Percentiles rank a stretch among this genome's conserved stretches.
Conservation (phyloP, 106 monocot species). For the Xerophyta viscosa region DNA sequence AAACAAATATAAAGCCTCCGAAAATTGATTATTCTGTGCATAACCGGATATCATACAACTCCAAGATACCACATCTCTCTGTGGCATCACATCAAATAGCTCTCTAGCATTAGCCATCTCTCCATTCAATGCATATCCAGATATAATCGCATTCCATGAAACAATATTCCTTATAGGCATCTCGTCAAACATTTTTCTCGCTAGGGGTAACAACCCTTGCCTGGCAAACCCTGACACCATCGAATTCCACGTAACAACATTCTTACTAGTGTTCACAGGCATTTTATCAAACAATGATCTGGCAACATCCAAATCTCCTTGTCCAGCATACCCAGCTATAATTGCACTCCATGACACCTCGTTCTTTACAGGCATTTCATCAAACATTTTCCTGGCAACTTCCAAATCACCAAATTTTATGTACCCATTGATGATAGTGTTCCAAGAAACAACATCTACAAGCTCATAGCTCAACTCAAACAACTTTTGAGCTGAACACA, state of each 20-base stretch:
- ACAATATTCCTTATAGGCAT: slow-evolving; percentile 56
- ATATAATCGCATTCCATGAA: slow-evolving; percentile 82
- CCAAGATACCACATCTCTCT: slow-evolving; percentile 82
- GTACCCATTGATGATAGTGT: slow-evolving; percentile 60
- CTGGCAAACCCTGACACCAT: slow-evolving; percentile 51
- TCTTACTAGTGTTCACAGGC: slow-evolving; percentile 18
- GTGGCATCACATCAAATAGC: slow-evolving; percentile 61
- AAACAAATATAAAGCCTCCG: slow-evolving; percentile 51
- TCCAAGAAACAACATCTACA: slow-evolving; percentile 64
- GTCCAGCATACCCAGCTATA: slow-evolving; percentile 29
- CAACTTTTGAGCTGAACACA: slow-evolving; percentile 31
- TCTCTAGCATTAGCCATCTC: slow-evolving; percentile 40
- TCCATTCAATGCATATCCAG: slow-evolving; percentile 39
- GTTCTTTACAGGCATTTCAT: slow-evolving; percentile 59
- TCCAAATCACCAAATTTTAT: slow-evolving; percentile 29
- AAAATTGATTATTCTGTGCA: slow-evolving; percentile 16
- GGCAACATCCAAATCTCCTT: slow-evolving; percentile 49
- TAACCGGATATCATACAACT: slow-evolving; percentile 74
- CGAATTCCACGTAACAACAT: slow-evolving; percentile 55
- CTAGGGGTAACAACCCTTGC: slow-evolving; percentile 36
- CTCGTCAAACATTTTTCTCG: slow-evolving; percentile 55
- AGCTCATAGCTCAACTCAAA: slow-evolving; percentile 23
- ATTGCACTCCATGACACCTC: slow-evolving; percentile 69
- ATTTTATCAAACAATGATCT: slow-evolving; percentile 46
- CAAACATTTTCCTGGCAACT: slow-evolving; percentile 43